Percentiles rank a stretch among this genome's conserved stretches.
These are phyloP conservation scores for Bidens hawaiensis DNA, from an alignment of 140 eudicot genomes.

Conservation along the genomic window DNA sequence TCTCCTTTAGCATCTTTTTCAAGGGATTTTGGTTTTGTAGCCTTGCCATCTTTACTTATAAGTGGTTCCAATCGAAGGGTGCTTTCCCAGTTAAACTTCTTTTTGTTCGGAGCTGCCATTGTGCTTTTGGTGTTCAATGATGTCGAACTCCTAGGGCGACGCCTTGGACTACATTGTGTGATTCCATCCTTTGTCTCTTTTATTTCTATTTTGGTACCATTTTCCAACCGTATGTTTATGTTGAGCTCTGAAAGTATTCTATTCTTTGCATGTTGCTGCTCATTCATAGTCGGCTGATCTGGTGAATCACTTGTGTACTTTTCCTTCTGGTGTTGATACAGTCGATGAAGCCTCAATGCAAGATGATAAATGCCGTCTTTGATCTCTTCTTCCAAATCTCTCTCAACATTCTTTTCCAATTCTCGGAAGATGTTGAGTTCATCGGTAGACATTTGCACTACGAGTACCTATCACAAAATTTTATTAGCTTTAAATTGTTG, in stretches of 20 bases:
- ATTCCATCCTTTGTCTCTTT: constrained; percentile 49
- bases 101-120: background rate
- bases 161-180: background rate
- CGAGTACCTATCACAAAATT: background rate
- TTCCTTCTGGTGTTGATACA: constrained; percentile 59
- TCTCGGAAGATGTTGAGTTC: constrained; percentile 59
- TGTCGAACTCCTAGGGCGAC: constrained; percentile 9
- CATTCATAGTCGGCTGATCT: background rate
- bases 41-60: background rate
- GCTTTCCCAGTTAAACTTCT: constrained; percentile 56
- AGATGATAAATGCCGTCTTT: constrained; percentile 78
- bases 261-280: constrained; percentile 1
- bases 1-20: background rate
- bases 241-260: constrained; percentile 48
- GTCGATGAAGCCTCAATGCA: constrained; percentile 56
- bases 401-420: constrained; percentile 61
- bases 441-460: constrained; percentile 34
- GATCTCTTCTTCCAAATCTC: constrained; percentile 64
- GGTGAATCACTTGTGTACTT: constrained; percentile 14
- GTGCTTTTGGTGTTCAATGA: background rate
- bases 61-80: constrained; percentile 56
- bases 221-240: constrained; percentile 64
- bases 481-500: background rate
- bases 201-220: constrained; percentile 53
- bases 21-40: background rate